Conservation (phyloP, 2,329 filamentous ascomycete genomes). For the Samsoniella hepiali region DNA sequence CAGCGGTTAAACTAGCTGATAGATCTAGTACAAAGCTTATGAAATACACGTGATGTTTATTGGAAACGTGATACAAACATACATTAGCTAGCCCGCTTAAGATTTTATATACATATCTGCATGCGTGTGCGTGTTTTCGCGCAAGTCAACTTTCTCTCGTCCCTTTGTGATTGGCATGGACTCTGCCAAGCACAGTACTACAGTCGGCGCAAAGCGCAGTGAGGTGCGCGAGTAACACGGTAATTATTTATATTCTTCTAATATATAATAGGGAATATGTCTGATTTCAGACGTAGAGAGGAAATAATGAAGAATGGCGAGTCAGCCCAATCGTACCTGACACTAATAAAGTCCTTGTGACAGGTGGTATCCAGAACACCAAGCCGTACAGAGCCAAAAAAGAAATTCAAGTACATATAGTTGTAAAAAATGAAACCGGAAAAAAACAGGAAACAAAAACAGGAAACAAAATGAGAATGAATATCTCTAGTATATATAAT, state of each 20-base stretch:
- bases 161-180: background rate
- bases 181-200: background rate
- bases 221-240: background rate
- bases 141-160: no score
- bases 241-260: constrained; percentile 1
- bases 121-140: no score
- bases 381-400: constrained; percentile 27
- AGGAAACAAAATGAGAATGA: constrained; percentile 18
- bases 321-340: constrained; percentile 2
- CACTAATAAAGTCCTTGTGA: constrained; percentile 1
- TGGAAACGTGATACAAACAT: background rate
- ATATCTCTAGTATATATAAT: background rate
- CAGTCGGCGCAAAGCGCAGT: background rate
- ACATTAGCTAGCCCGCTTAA: background rate
- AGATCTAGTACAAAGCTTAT: background rate
- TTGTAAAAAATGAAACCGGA: constrained; percentile 13
- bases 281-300: background rate
- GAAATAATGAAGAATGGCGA: background rate
- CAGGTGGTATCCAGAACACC: constrained; percentile 37
- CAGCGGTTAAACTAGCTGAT: background rate
- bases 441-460: constrained; percentile 9
- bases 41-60: background rate
- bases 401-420: constrained; percentile 14
- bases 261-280: constrained; percentile 3
- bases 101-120: background rate